Conservation (phyloP, 2,329 filamentous ascomycete species). For the Exserohilum rostratum region DNA sequence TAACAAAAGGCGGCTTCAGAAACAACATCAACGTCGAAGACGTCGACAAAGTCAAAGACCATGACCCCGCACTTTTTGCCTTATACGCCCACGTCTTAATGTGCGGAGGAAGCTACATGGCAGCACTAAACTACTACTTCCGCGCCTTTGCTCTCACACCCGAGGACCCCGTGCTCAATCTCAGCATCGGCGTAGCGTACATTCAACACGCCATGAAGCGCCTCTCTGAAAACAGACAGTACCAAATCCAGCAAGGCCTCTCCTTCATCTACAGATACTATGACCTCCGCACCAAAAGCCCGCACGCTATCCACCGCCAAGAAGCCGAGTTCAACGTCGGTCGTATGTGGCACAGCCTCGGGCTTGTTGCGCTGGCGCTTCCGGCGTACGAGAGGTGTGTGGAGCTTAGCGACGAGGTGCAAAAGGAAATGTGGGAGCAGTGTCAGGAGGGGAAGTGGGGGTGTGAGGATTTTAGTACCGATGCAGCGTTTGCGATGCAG, state of each 20-base stretch:
- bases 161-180: slow-evolving; percentile 75
- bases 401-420: slow-evolving; percentile 54
- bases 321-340: slow-evolving; percentile 85
- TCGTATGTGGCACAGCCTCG: slow-evolving; percentile 76
- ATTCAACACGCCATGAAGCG: slow-evolving; percentile 89
- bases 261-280: slow-evolving; percentile 80
- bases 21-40: slow-evolving; percentile 47
- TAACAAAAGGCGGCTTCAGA: slow-evolving; percentile 49
- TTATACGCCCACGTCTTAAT: slow-evolving; percentile 91
- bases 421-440: slow-evolving; percentile 19
- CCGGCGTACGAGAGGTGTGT: slow-evolving; percentile 71
- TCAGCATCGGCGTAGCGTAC: slow-evolving; percentile 77
- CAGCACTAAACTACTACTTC: slow-evolving; percentile 87
- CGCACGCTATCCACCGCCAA: slow-evolving; percentile 59
- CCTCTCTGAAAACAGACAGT: slow-evolving; percentile 88
- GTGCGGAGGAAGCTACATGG: slow-evolving; percentile 80
- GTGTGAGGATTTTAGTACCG: slow-evolving; percentile 66
- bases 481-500: slow-evolving; percentile 78
- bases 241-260: slow-evolving; percentile 82
- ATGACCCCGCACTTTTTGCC: slow-evolving; percentile 79
- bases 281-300: slow-evolving; percentile 58
- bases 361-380: slow-evolving; percentile 73
- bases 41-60: slow-evolving; percentile 48
- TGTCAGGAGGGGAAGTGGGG: slow-evolving; percentile 46
- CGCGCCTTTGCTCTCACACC: slow-evolving; percentile 70